These are phyloP conservation scores for Sclerotinia glacialis DNA, from an alignment of 2,329 filamentous ascomycete species.

Conservation along the genomic window DNA sequence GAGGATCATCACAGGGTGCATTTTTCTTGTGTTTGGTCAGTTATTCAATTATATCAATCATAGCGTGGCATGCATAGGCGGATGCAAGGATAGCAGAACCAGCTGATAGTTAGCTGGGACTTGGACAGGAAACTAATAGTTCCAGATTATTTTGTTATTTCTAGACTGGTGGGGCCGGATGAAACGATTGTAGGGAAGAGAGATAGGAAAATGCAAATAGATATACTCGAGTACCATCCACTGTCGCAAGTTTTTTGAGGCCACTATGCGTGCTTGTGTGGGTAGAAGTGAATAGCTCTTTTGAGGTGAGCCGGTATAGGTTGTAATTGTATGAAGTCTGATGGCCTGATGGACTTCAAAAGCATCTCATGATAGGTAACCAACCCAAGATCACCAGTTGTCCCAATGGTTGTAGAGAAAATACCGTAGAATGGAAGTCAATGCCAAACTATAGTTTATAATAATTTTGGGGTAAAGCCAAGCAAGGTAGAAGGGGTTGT, in stretches of 20 bases:
- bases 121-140: neutral
- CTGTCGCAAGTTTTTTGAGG: too few relatives aligned
- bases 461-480: too few relatives aligned
- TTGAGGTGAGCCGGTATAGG: too few relatives aligned
- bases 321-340: neutral
- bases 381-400: too few relatives aligned
- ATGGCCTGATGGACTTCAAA: neutral
- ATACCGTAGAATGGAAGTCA: too few relatives aligned
- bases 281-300: neutral
- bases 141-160: neutral
- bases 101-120: neutral
- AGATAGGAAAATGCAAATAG: constrained; percentile 4
- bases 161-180: neutral
- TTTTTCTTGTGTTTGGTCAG: neutral
- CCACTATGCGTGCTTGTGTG: neutral
- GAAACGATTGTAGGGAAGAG: neutral
- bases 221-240: neutral
- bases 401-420: neutral
- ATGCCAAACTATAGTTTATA: too few relatives aligned
- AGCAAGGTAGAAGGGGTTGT: too few relatives aligned
- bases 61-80: constrained; percentile 6
- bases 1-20: neutral
- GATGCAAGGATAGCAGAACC: constrained; percentile 13
- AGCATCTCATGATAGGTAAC: neutral
- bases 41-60: constrained; percentile 1